A percentile compares a stretch with the other conserved stretches of the same genome.
phyloP scores from a whole-genome alignment of 352 stramenopile species.

The Phytophthora foliorum region DNA sequence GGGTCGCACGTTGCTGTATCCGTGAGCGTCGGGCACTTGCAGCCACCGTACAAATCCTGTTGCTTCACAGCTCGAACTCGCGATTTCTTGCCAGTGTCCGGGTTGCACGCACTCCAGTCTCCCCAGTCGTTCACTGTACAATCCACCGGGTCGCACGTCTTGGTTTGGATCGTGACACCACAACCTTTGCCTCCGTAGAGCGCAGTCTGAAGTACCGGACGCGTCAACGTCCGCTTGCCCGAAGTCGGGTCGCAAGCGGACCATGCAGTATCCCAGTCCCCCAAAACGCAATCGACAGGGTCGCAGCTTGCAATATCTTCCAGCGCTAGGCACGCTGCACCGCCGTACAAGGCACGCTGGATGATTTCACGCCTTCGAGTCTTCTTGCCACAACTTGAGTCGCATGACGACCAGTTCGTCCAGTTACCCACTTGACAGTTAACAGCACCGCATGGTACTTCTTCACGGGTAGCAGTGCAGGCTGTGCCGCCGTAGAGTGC shows the following conservation, averaged over 20 bases:
- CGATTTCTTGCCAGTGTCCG: slow-evolving; percentile 42
- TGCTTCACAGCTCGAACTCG: slow-evolving; percentile 48
- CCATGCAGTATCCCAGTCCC: slow-evolving; percentile 46
- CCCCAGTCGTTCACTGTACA: slow-evolving; percentile 54
- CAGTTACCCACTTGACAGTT: slow-evolving; percentile 61
- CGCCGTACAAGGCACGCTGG: slow-evolving; percentile 44
- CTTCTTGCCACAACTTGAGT: slow-evolving; percentile 52
- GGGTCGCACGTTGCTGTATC: slow-evolving; percentile 55
- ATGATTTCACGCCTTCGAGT: slow-evolving; percentile 41
- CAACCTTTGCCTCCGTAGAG: slow-evolving; percentile 56
- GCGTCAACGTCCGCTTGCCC: slow-evolving; percentile 47
- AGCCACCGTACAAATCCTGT: slow-evolving; percentile 61
- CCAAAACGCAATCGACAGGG: slow-evolving; percentile 50
- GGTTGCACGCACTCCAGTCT: slow-evolving; percentile 39
- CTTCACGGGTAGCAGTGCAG: slow-evolving; percentile 38
- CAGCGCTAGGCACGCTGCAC: slow-evolving; percentile 41
- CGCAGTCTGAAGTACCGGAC: slow-evolving; percentile 39
- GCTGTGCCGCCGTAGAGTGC: slow-evolving; percentile 51
- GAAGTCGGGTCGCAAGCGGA: slow-evolving; percentile 43
- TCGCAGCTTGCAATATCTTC: slow-evolving; percentile 54
- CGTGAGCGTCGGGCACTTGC: slow-evolving; percentile 51
- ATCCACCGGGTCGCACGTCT: slow-evolving; percentile 61
- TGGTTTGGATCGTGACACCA: slow-evolving; percentile 36
- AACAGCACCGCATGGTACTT: slow-evolving; percentile 55
- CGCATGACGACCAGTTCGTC: slow-evolving; percentile 53